phyloP scores from a whole-genome alignment of 148 eudicot species.

The Mesembryanthemum crystallinum region DNA sequence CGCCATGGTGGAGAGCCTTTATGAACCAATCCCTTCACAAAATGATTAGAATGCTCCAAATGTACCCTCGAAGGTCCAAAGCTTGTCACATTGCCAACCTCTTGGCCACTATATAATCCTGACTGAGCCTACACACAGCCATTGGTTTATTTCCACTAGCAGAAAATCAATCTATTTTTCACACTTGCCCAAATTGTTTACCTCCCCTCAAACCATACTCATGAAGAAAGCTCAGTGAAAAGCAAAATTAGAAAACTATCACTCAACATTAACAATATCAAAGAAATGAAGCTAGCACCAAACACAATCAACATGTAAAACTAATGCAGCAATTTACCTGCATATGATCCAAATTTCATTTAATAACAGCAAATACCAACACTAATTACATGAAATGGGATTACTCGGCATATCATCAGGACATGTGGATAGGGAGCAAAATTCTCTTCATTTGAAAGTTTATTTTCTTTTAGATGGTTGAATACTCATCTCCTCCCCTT shows the following conservation, averaged over 20 bases:
- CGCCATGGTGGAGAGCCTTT: conserved; percentile 98
- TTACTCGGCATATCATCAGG: background rate
- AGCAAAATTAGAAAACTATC: background rate
- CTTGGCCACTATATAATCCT: conserved; percentile 88
- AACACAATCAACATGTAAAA: background rate
- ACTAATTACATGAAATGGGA: background rate
- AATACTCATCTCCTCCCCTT: background rate
- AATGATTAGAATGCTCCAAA: conserved; percentile 67
- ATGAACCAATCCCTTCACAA: conserved; percentile 73
- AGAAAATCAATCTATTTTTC: conserved; percentile 39
- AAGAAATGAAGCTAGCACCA: background rate
- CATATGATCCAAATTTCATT: background rate
- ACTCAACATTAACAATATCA: conserved; percentile 10
- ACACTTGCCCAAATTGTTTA: conserved; percentile 24
- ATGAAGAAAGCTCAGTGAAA: conserved; percentile 10
- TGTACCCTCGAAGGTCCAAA: conserved; percentile 71
- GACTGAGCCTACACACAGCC: conserved; percentile 98
- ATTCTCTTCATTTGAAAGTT: background rate
- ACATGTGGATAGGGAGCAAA: conserved; percentile 3
- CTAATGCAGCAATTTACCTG: background rate
- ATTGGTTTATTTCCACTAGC: conserved; percentile 58
- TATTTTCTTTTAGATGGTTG: background rate
- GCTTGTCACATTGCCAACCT: conserved; percentile 78
- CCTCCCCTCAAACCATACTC: conserved; percentile 22
- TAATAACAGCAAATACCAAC: background rate